A percentile compares a stretch with the other conserved stretches of the same genome.
Conservation (phyloP, 176 grass and related monocot species). For the Zea luxurians region DNA sequence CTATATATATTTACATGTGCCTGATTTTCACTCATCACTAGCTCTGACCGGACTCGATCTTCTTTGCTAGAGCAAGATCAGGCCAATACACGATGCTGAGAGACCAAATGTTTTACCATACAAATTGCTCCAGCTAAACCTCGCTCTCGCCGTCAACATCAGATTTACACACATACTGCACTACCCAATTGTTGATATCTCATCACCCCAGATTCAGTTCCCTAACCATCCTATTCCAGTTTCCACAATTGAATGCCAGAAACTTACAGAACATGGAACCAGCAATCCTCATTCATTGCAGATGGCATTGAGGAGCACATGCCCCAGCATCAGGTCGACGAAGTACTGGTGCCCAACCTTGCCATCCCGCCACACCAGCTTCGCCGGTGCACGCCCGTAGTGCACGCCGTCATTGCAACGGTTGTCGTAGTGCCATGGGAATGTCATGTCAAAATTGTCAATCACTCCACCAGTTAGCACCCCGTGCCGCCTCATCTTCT, state of each 20-base stretch:
- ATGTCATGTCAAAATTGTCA: constrained; percentile 95
- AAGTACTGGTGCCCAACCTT: constrained; percentile 93
- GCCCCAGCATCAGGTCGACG: constrained; percentile 89
- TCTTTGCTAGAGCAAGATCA: constrained; percentile 40
- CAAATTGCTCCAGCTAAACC: constrained; percentile 40
- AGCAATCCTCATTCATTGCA: constrained; percentile 55
- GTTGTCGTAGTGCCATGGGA: constrained; percentile 98
- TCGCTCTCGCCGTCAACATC: background rate
- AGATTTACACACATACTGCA: background rate
- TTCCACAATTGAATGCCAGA: constrained; percentile 32
- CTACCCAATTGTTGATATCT: constrained; percentile 4
- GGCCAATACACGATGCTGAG: constrained; percentile 25
- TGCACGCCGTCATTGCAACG: constrained; percentile 94
- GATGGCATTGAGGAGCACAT: constrained; percentile 96
- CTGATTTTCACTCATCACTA: constrained; percentile 31
- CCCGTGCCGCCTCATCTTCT: constrained; percentile 62
- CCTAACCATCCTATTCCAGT: constrained; percentile 35
- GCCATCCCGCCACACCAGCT: constrained; percentile 73
- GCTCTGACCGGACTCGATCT: constrained; percentile 39
- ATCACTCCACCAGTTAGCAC: constrained; percentile 78
- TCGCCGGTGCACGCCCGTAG: constrained; percentile 76
- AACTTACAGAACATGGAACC: constrained; percentile 38
- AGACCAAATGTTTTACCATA: constrained; percentile 27
- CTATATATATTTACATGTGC: constrained; percentile 54
- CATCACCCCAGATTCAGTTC: constrained; percentile 17